Evolutionary conservation across 176 grass and related monocot genomes (phyloP), one percentile per base, ranked within the genome.

Genomic region (Otatea glauca): DNA sequence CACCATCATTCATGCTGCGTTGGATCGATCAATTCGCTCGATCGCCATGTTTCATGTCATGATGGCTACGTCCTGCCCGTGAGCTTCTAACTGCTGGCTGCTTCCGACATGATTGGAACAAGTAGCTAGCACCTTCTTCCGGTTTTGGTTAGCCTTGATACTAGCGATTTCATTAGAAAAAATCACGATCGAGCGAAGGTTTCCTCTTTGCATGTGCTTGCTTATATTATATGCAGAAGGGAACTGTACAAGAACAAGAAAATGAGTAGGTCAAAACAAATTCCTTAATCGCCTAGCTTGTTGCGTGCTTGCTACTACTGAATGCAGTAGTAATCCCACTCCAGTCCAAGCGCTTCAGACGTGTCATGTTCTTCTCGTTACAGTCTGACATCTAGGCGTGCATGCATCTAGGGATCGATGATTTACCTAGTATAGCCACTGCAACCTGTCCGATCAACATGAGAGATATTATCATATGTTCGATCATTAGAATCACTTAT

Each of bases 271-370:
- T 29, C 29, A 29, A 29, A 29, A 29, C 29, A 29, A 29, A 29
- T 69, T 24, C 20, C 7, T 66, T 24, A 8, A 42, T 54, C 70
- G 43, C 61, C 25, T 64, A 2, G 12, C 23, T 13, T 27, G 12
- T 15, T 64, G 61, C 41, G 41, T 71, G 6, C 68, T 44, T 44
- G 43, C 43, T 44, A 9, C 43, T 10, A 9, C 43, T 10, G 43
- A 44, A 9, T 9, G 43, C 43, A 21, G 12, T 71, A 23, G n/a
- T 15, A 27, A 48, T 23, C 6, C 16, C 12, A 29, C 70, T 25
- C 32, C 45, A 64, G 59, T 72, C 62, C 81, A 75, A 53, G 32
- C 21, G 59, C 21, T 65, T 75, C 64, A 63, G 60, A 75, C 65
- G 48, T 68, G 42, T 15, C 64, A 81, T 68, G 61, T 20, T 27